A percentile compares a stretch with the other conserved stretches of the same genome.
Evolutionary conservation across 192 early-diverging fungal species (phyloP).

Genomic region (Chytriomyces confervae): DNA sequence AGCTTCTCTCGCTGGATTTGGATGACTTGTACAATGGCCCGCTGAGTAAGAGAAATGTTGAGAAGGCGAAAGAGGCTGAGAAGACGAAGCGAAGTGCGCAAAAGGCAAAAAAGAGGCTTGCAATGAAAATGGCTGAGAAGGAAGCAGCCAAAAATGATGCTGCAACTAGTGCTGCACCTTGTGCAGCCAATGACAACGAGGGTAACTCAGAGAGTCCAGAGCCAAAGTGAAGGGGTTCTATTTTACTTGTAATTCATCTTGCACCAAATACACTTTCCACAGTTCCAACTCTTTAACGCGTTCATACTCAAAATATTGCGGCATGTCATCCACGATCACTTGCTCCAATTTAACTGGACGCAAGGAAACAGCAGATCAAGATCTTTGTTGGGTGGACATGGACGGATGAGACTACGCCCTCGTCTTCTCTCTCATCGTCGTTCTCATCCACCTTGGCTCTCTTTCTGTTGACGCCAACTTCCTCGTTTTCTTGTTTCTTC

Average conservation of each 20-base stretch:
- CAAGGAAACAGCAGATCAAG: slow-evolving; percentile 6
- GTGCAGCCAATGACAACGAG: too few species aligned
- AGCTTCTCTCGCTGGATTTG: slow-evolving; percentile 48
- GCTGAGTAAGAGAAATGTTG: slow-evolving; percentile 27
- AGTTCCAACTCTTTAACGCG: slow-evolving; percentile 37
- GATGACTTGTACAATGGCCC: slow-evolving; percentile 48
- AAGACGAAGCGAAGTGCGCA: slow-evolving; percentile 23
- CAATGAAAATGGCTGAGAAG: neutral
- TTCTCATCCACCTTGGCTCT: neutral
- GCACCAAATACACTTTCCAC: slow-evolving; percentile 22
- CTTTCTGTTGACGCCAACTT: too few species aligned
- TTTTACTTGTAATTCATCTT: neutral
- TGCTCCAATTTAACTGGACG: neutral
- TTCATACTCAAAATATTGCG: slow-evolving; percentile 40
- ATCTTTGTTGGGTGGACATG: slow-evolving; percentile 31
- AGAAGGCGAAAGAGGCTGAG: slow-evolving; percentile 30
- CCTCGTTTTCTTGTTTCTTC: too few species aligned
- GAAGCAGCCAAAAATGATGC: too few species aligned
- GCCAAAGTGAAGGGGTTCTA: too few species aligned
- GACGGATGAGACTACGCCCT: slow-evolving; percentile 39
- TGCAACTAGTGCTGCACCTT: too few species aligned
- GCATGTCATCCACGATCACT: slow-evolving; percentile 23
- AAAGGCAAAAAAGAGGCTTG: slow-evolving; percentile 15
- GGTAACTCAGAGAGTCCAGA: neutral
- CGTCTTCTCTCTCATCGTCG: slow-evolving; percentile 28